Percentiles rank a stretch among this genome's conserved stretches.
Evolutionary conservation across 331 rosid species (phyloP).

Genomic region (Phaseolus coccineus): DNA sequence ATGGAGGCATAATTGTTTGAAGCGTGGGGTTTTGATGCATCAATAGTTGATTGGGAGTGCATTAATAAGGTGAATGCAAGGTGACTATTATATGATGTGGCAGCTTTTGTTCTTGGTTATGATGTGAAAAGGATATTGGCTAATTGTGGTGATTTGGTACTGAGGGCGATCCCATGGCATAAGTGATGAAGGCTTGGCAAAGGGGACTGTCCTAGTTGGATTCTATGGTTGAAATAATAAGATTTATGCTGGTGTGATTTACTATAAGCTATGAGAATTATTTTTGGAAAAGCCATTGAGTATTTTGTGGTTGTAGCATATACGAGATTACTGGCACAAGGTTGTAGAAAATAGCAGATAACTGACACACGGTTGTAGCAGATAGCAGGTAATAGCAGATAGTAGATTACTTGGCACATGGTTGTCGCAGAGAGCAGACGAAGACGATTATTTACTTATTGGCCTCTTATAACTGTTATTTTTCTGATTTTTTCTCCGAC

Average conservation of each 20-base stretch:
- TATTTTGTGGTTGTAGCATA: too few relatives aligned
- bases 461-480: too few relatives aligned
- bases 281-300: too few relatives aligned
- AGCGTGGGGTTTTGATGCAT: background rate
- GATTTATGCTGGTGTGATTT: too few relatives aligned
- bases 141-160: background rate
- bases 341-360: too few relatives aligned
- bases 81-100: background rate
- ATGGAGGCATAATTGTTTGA: background rate
- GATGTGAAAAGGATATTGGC: background rate
- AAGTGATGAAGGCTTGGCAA: background rate
- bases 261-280: too few relatives aligned
- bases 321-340: too few relatives aligned
- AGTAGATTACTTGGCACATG: background rate
- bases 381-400: too few relatives aligned
- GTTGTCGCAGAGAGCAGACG: slow-evolving; percentile 40
- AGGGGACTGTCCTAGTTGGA: too few relatives aligned
- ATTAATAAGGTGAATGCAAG: background rate
- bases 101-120: background rate
- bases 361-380: too few relatives aligned
- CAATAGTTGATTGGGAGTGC: background rate
- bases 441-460: slow-evolving; percentile 54
- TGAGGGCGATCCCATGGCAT: background rate
- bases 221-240: too few relatives aligned
- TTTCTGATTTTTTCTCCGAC: too few relatives aligned